phyloP scores from a whole-genome alignment of 768 basidiomycete species.

The Lanmaoa rubissima region DNA sequence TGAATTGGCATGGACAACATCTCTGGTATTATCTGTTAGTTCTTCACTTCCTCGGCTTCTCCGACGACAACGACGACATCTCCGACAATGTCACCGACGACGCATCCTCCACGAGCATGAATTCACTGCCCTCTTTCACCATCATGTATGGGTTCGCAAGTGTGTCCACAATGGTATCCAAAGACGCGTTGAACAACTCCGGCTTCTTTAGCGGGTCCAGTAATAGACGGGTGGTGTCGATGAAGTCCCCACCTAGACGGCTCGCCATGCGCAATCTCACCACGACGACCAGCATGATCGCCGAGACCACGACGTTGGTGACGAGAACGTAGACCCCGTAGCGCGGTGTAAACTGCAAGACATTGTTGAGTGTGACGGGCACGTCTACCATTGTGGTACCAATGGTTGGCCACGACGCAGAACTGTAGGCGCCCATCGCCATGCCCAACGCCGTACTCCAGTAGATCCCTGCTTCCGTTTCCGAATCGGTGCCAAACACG shows the following conservation, averaged over 20 bases:
- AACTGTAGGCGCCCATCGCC: not conserved
- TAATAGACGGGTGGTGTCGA: constrained; percentile 1
- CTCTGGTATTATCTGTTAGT: not conserved
- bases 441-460: not conserved
- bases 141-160: constrained; percentile 1
- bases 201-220: constrained; percentile 2
- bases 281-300: not conserved
- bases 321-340: constrained; percentile 3
- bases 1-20: not conserved
- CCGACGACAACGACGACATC: too few species aligned
- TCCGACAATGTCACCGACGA: too few species aligned
- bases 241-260: not conserved
- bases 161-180: not conserved
- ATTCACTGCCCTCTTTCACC: not conserved
- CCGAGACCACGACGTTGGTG: not conserved
- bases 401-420: not conserved
- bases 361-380: not conserved
- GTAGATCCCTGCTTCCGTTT: not conserved
- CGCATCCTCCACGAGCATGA: not conserved
- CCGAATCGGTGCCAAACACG: not conserved
- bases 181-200: constrained; percentile 4
- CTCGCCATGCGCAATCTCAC: not conserved
- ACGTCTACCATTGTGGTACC: not conserved
- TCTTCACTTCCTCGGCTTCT: not conserved
- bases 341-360: not conserved